Evolutionary conservation across 1,284 basidiomycete species (phyloP).

Genomic region (Volvariella surrecta): DNA sequence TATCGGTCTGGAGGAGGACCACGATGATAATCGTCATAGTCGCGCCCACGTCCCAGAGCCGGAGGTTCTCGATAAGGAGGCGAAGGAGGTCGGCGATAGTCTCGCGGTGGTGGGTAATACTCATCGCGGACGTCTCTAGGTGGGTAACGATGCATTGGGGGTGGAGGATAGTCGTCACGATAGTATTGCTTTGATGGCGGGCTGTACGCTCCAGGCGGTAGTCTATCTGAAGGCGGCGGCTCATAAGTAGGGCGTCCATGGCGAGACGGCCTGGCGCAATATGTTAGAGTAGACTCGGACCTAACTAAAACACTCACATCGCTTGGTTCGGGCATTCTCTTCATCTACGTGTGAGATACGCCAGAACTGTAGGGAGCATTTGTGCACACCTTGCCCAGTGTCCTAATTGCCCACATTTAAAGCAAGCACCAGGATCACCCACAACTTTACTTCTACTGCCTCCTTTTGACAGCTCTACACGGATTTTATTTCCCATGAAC

Average conservation of each 20-base stretch:
- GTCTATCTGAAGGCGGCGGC: slow-evolving; percentile 44
- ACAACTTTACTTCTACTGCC: slow-evolving; percentile 71
- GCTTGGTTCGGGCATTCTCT: slow-evolving; percentile 67
- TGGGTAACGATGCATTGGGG: slow-evolving; percentile 17
- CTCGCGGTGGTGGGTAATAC: slow-evolving; percentile 48
- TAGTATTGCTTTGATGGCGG: slow-evolving; percentile 29
- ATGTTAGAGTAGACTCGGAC: too few species aligned
- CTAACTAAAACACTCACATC: slow-evolving; percentile 26
- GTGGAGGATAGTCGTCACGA: slow-evolving; percentile 43
- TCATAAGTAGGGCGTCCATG: slow-evolving; percentile 33
- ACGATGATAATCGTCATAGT: slow-evolving; percentile 61
- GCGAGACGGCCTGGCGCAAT: slow-evolving; percentile 14
- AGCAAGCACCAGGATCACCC: slow-evolving; percentile 77
- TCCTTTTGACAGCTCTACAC: slow-evolving; percentile 75
- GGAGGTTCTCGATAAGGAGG: slow-evolving; percentile 57
- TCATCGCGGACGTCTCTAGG: slow-evolving; percentile 49
- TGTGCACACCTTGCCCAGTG: slow-evolving; percentile 74
- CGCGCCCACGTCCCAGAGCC: slow-evolving; percentile 41
- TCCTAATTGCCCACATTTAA: slow-evolving; percentile 73
- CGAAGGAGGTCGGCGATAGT: slow-evolving; percentile 51
- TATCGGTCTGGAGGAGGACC: slow-evolving; percentile 40
- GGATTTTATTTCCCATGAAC: slow-evolving; percentile 85
- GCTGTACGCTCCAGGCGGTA: slow-evolving; percentile 41
- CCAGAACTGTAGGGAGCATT: slow-evolving; percentile 2
- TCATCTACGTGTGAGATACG: slow-evolving; percentile 7